phyloP scores from a whole-genome alignment of 805 yeast genomes.

The Maudiozyma bulderi region DNA sequence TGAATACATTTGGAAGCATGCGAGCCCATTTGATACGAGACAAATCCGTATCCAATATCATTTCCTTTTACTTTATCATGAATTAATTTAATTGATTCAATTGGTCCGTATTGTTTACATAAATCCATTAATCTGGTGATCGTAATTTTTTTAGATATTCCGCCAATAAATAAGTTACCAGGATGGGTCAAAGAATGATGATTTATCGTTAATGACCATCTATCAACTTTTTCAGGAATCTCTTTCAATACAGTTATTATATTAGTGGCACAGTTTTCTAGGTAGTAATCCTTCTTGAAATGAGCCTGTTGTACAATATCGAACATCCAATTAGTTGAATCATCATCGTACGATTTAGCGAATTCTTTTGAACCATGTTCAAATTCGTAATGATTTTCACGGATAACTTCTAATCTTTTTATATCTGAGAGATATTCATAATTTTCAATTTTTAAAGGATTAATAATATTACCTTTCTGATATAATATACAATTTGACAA shows the following conservation, averaged over 20 bases:
- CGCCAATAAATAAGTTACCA: constrained; percentile 48
- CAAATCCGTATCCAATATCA: constrained; percentile 50
- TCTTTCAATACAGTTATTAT: neutral
- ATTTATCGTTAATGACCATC: constrained; percentile 24
- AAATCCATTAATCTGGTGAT: constrained; percentile 32
- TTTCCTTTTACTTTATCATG: constrained; percentile 33
- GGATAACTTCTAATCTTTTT: constrained; percentile 14
- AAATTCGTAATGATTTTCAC: constrained; percentile 16
- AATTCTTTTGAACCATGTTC: constrained; percentile 19
- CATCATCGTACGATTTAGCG: constrained; percentile 8
- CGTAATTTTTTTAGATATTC: constrained; percentile 33
- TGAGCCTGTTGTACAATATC: constrained; percentile 21
- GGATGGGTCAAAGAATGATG: constrained; percentile 38
- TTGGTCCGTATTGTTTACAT: constrained; percentile 34
- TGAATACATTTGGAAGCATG: constrained; percentile 57
- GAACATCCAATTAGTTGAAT: constrained; percentile 12
- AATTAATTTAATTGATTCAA: constrained; percentile 39
- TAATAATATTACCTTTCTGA: constrained; percentile 15
- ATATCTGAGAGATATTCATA: constrained; percentile 23
- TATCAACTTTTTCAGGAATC: constrained; percentile 2
- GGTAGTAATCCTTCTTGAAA: constrained; percentile 10
- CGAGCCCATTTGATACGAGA: constrained; percentile 47
- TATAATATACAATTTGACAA: neutral
- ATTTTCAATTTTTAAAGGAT: constrained; percentile 19
- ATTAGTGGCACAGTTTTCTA: constrained; percentile 5